Conservation (phyloP, 2,329 filamentous ascomycete genomes). For the Aspergillus ochraceoroseus region DNA sequence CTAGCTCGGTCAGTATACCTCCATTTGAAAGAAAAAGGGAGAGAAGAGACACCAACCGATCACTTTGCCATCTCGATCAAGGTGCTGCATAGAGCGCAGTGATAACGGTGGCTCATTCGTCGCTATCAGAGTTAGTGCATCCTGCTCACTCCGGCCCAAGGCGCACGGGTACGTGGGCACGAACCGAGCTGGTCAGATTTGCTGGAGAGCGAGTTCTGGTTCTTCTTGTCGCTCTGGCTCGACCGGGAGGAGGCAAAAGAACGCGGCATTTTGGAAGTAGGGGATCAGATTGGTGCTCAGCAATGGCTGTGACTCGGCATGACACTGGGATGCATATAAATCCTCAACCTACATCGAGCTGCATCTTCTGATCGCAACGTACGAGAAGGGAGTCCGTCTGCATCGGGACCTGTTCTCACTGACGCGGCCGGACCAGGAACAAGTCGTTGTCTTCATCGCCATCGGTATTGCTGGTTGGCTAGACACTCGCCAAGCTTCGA, state of each 20-base stretch:
- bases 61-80: constrained; percentile 67
- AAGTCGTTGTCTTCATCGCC: constrained; percentile 6
- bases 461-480: constrained; percentile 9
- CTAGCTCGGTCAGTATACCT: constrained; percentile 44
- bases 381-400: not conserved
- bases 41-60: constrained; percentile 58
- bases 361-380: constrained; percentile 4
- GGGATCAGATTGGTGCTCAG: too few species aligned
- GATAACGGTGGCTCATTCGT: constrained; percentile 45
- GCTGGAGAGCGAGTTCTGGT: constrained; percentile 50
- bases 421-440: constrained; percentile 18
- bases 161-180: constrained; percentile 35
- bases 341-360: not conserved
- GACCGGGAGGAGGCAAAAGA: constrained; percentile 8
- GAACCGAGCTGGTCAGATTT: constrained; percentile 86
- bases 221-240: constrained; percentile 16
- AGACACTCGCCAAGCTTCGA: constrained; percentile 18
- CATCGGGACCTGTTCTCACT: constrained; percentile 4
- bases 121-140: constrained; percentile 1
- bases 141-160: not conserved
- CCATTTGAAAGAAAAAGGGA: not conserved
- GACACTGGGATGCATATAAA: constrained; percentile 5
- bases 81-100: constrained; percentile 70
- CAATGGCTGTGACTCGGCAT: not conserved
- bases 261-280: constrained; percentile 5